phyloP scores from a whole-genome alignment of 208 protist species.

The Naegleria fowleri region DNA sequence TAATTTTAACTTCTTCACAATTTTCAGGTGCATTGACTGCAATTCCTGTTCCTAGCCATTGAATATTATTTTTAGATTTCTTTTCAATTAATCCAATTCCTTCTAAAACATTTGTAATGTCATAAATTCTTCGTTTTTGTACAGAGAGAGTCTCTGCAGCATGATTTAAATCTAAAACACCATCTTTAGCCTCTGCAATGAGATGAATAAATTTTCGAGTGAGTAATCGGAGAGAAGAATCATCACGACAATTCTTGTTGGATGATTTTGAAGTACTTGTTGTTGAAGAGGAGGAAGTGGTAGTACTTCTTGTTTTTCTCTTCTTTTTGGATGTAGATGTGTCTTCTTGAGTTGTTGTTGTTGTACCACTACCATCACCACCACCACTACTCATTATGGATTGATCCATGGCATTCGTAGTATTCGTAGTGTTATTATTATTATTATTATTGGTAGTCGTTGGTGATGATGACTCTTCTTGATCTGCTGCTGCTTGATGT shows the following conservation, averaged over 20 bases:
- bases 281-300: not conserved
- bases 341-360: no score
- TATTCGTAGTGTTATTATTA: not conserved
- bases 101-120: conserved; percentile 67
- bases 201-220: conserved; percentile 12
- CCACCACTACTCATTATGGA: not conserved
- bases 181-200: conserved; percentile 34
- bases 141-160: conserved; percentile 48
- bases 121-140: conserved; percentile 63
- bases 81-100: conserved; percentile 62
- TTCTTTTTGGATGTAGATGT: not conserved
- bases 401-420: not conserved
- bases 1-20: not conserved
- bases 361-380: no score
- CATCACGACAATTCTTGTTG: not conserved
- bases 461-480: not conserved
- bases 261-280: not conserved
- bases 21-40: conserved; percentile 31
- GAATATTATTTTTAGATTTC: conserved; percentile 60
- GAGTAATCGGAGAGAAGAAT: not conserved
- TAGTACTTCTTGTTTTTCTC: not conserved
- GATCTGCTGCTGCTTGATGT: no score
- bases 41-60: conserved; percentile 45
- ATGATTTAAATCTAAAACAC: conserved; percentile 57
- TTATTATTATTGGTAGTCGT: not conserved